Evolutionary conservation across 1,284 basidiomycete genomes (phyloP), one percentile per base, ranked within the genome.

Genomic region (Pseudomicrostroma phylloplanum): DNA sequence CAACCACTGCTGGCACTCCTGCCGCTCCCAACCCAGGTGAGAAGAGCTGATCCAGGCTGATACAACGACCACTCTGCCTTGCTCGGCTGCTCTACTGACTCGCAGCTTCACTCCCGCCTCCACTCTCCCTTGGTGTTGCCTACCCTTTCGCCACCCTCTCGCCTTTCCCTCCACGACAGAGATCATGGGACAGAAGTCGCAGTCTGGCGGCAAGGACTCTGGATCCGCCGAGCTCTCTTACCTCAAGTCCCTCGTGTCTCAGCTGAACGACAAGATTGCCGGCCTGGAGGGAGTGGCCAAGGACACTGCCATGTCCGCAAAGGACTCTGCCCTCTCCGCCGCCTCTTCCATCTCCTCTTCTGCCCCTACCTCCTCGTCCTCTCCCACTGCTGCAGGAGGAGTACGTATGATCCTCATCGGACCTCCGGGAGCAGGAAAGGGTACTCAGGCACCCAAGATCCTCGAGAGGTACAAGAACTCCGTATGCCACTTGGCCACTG

Each of bases 351-450:
- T 48, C 36, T 26, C 57, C 6, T 39, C 41, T 23, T 58, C 53
- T 15, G 40, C 59, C 30, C 39, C 55, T 19, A 51, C 64, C 56
- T n/a, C n/a, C n/a, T 63, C 68, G 12, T 62, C 59, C 25, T 51
- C 56, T 40, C 36, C 1, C 48, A n/a, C 8, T 36, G 23, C 62
- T 15, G 58, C 42, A 1, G 56, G 71, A 21, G 77, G 77, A 36
- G 73, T 77, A 46, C 86, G 92, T 60, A 89, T 92, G 71, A 91
- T 98, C 75, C 85, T 98, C 70, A 85, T 98, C 76, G 94, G 94
- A 64, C 94, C 94, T 69, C 94, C 94, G 56, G 94, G 94, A 75
- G 91, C 94, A 74, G 93, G 93, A 91, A 98, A 98, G 85, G 94
- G 94, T 55, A 98, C 94, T 1, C 94, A 98, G 81, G 94, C 92